phyloP scores from a whole-genome alignment of 2,329 filamentous ascomycete genomes.

The Exophiala alcalophila region DNA sequence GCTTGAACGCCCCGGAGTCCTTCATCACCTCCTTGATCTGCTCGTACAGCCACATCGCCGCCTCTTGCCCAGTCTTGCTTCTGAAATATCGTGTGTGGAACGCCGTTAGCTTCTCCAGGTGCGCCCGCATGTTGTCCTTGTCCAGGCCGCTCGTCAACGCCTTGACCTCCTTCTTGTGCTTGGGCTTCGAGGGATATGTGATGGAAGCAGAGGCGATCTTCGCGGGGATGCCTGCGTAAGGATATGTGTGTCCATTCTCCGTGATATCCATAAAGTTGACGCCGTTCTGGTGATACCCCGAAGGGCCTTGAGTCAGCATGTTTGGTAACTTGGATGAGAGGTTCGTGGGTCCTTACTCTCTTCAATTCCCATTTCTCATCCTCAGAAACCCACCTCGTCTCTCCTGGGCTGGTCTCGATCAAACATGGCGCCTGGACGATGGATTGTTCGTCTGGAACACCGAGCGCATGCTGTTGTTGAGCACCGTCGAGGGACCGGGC shows the following conservation, averaged over 20 bases:
- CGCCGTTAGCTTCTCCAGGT: conserved; percentile 68
- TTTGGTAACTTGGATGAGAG: no score
- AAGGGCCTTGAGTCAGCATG: conserved; percentile 1
- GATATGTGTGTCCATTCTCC: conserved; percentile 63
- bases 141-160: conserved; percentile 66
- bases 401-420: conserved; percentile 79
- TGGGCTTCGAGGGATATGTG: conserved; percentile 64
- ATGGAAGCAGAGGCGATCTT: conserved; percentile 41
- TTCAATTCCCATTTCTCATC: conserved; percentile 92
- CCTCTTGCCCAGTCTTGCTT: conserved; percentile 68
- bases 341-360: conserved; percentile 65
- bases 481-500: conserved; percentile 32
- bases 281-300: conserved; percentile 70
- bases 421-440: conserved; percentile 58
- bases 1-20: conserved; percentile 64
- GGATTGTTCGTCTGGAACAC: conserved; percentile 9
- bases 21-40: conserved; percentile 71
- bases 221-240: conserved; percentile 36
- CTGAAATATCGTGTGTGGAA: conserved; percentile 60
- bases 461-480: conserved; percentile 34
- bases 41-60: conserved; percentile 79
- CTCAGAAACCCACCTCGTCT: conserved; percentile 84
- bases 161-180: conserved; percentile 63
- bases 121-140: conserved; percentile 71
- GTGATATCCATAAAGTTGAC: conserved; percentile 95